Percentiles rank a stretch among this genome's conserved stretches.
phyloP scores from a whole-genome alignment of 352 stramenopile genomes.

The Pythium plurisporium region DNA sequence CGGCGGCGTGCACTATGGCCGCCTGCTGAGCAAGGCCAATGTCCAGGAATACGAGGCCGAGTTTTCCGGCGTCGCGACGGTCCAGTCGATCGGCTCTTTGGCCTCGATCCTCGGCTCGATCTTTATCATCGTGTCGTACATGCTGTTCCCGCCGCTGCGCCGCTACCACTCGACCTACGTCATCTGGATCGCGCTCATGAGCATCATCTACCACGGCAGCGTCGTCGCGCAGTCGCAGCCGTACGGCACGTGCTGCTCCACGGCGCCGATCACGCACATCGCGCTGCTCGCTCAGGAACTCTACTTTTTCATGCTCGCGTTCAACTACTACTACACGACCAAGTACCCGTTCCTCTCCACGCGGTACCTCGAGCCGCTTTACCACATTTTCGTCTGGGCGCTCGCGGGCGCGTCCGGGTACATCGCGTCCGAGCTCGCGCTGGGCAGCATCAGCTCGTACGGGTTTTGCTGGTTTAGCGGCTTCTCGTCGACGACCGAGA shows the following conservation, averaged over 20 bases:
- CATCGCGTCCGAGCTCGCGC: conserved; percentile 38
- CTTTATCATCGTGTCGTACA: conserved; percentile 76
- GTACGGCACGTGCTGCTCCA: conserved; percentile 61
- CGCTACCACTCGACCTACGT: conserved; percentile 77
- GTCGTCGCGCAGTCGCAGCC: conserved; percentile 45
- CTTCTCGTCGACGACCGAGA: conserved; percentile 31
- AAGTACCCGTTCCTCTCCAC: conserved; percentile 82
- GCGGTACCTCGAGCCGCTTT: conserved; percentile 61
- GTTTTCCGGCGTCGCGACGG: conserved; percentile 46
- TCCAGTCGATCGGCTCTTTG: conserved; percentile 58
- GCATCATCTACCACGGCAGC: conserved; percentile 74
- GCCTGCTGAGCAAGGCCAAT: not conserved
- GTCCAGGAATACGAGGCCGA: conserved; percentile 28
- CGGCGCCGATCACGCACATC: conserved; percentile 59
- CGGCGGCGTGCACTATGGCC: conserved; percentile 7
- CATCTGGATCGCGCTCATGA: conserved; percentile 79
- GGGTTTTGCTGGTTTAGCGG: conserved; percentile 78
- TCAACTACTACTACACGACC: conserved; percentile 86
- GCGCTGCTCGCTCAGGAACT: conserved; percentile 74
- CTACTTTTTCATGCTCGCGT: conserved; percentile 83
- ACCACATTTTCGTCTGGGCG: conserved; percentile 66
- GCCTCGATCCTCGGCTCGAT: conserved; percentile 70
- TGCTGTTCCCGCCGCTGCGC: conserved; percentile 75
- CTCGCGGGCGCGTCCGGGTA: conserved; percentile 48
- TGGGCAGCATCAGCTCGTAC: conserved; percentile 59